Evolutionary conservation across 345 rosid genomes (phyloP).

Genomic region (Erysimum cheiranthoides): DNA sequence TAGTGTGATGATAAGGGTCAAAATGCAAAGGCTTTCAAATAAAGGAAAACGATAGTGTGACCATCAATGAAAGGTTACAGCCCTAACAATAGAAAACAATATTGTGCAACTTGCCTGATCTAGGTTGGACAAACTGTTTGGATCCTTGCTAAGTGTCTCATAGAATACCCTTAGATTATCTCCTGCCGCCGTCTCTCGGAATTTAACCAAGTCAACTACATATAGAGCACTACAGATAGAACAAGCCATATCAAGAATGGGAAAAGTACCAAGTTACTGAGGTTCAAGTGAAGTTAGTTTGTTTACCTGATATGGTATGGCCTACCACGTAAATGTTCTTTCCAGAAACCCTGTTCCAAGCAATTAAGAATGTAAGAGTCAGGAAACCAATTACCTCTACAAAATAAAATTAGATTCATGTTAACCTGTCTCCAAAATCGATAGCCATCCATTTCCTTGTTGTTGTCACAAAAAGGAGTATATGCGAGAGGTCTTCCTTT

Average conservation of each 20-base stretch:
- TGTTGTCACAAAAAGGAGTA: constrained; percentile 98
- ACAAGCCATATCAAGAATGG: constrained; percentile 39
- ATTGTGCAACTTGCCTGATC: constrained; percentile 70
- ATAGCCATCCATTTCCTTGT: constrained; percentile 98
- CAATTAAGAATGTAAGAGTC: constrained; percentile 24
- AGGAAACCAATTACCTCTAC: constrained; percentile 29
- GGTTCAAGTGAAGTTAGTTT: constrained; percentile 29
- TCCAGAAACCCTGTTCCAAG: constrained; percentile 91
- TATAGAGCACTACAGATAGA: constrained; percentile 80
- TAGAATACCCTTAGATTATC: constrained; percentile 95
- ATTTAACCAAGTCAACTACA: constrained; percentile 90
- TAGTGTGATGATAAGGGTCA: neutral
- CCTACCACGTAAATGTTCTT: constrained; percentile 88
- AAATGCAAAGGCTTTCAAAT: constrained; percentile 13
- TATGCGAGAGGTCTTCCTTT: constrained; percentile 99
- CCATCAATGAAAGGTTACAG: constrained; percentile 9
- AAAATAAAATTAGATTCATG: neutral
- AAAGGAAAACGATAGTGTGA: constrained; percentile 3
- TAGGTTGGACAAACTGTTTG: constrained; percentile 94
- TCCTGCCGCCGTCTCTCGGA: constrained; percentile 97
- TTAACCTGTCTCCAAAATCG: constrained; percentile 97
- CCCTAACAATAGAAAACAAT: constrained; percentile 8
- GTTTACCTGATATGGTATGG: constrained; percentile 96
- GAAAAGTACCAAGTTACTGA: neutral
- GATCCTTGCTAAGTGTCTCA: constrained; percentile 99